phyloP scores from a whole-genome alignment of 2,329 filamentous ascomycete genomes.

The Didymellaceae sp. region DNA sequence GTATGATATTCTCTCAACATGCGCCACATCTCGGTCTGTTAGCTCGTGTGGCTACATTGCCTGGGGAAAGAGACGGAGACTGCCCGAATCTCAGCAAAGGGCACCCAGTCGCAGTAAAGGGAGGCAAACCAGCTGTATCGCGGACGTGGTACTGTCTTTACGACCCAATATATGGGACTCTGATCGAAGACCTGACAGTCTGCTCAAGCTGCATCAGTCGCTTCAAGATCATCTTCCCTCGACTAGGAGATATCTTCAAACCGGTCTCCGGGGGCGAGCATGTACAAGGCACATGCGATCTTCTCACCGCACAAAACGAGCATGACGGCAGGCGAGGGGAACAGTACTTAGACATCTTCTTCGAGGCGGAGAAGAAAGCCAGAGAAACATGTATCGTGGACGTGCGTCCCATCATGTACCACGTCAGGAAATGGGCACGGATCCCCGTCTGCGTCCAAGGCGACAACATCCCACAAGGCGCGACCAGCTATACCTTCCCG shows the following conservation, averaged over 20 bases:
- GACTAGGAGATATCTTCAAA: constrained; percentile 22
- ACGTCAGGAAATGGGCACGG: constrained; percentile 3
- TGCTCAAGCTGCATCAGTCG: constrained; percentile 27
- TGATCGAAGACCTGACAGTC: constrained; percentile 29
- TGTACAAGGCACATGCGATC: constrained; percentile 28
- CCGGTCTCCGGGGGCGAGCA: constrained; percentile 16
- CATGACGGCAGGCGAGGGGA: constrained; percentile 12
- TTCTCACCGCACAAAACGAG: constrained; percentile 18
- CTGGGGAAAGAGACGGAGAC: constrained; percentile 21
- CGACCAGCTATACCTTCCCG: background rate
- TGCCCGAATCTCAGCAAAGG: constrained; percentile 27
- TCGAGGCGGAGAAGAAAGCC: background rate
- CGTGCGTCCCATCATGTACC: background rate
- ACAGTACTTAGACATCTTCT: constrained; percentile 20
- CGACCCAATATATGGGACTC: constrained; percentile 18
- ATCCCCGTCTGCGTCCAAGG: background rate
- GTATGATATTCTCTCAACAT: constrained; percentile 22
- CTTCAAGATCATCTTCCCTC: constrained; percentile 22
- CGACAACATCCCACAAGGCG: background rate
- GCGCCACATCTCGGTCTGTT: constrained; percentile 23
- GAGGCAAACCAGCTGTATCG: constrained; percentile 19
- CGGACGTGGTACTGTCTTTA: constrained; percentile 28
- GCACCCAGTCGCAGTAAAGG: constrained; percentile 19
- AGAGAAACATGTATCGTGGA: background rate
- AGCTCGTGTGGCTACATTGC: constrained; percentile 17